Base-by-base conservation (phyloP, 495 filamentous ascomycete species). In the Talaromyces adpressus region DNA sequence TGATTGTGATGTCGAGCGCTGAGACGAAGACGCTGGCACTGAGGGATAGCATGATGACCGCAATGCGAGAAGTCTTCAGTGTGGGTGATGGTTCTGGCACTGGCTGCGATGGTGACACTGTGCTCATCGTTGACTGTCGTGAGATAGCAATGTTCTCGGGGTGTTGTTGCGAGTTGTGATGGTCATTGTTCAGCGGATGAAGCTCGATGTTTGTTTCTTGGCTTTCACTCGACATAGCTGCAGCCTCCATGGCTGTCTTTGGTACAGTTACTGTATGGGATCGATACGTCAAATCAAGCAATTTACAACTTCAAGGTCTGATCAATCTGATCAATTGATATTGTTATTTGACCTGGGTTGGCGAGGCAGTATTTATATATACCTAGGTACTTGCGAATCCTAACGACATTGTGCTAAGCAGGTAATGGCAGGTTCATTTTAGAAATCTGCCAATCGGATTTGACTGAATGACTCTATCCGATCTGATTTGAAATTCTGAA, bases 1-100 rank as follows among this genome's bases (percentile, higher is more conserved):
- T 62, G 32, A 76, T 76, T 1, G 73, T 75, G 23, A 76, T 66
- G 64, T 85, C 79, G 11, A 85, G 75, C 2, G 82, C 82, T 29
- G 77, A 71, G 6, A 83, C 63, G 66, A 84, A 82, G 2, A 74
- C 30, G 34, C 61, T 57, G 16, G 65, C 39, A 45, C 65, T 62
- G 62, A 69, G 65, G 14, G 67, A 52, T n/a, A 61, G 27, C 64
- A 67, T 69, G 58, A 66, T 62, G 16, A 66, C 18, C 25, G 47
- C 49, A 36, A 61, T 64, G n/a, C 45, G 61, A 54, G 29, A 45
- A 16, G 9, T 47, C 7, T 18, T 49, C 5, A 60, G 32, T 18
- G 29, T 22, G 0, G 58, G 9, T 25, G 22, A 29, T 20, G 11
- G 2, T 20, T 9, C 56, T 58, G n/a, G 29, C 29, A 6, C 30